Evolutionary conservation across 140 eudicot species (phyloP).

Genomic region (Ambrosia hybrid): DNA sequence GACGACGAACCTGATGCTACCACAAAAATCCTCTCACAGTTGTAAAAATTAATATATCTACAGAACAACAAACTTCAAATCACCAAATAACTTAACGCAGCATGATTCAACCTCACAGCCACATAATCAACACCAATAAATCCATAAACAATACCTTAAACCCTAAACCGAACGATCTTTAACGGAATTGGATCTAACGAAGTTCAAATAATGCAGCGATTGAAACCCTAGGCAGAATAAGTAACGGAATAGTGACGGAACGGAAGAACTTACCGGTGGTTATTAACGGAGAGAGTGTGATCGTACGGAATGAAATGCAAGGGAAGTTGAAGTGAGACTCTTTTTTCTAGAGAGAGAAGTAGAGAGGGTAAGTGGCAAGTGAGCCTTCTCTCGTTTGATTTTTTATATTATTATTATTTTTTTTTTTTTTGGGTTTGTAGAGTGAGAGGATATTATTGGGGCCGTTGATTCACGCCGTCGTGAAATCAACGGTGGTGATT

Average conservation of each 20-base stretch:
- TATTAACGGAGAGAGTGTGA: slow-evolving; percentile 18
- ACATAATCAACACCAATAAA: slow-evolving; percentile 17
- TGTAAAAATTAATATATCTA: not conserved
- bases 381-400: slow-evolving; percentile 9
- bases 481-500: slow-evolving; percentile 12
- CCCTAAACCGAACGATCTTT: slow-evolving; percentile 30
- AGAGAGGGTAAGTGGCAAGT: slow-evolving; percentile 5
- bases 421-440: not conserved
- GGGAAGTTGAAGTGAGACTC: slow-evolving; percentile 32
- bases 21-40: slow-evolving; percentile 14
- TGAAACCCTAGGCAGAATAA: slow-evolving; percentile 12
- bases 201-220: slow-evolving; percentile 24
- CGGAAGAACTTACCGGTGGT: slow-evolving; percentile 5
- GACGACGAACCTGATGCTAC: slow-evolving; percentile 21
- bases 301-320: slow-evolving; percentile 31
- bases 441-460: slow-evolving; percentile 13
- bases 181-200: slow-evolving; percentile 20
- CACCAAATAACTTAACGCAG: not conserved
- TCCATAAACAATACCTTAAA: slow-evolving; percentile 9
- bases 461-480: slow-evolving; percentile 31
- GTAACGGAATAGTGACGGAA: slow-evolving; percentile 16
- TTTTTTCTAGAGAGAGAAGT: slow-evolving; percentile 9
- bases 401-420: too few relatives aligned
- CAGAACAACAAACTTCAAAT: slow-evolving; percentile 8
- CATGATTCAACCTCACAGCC: slow-evolving; percentile 19